A percentile compares a stretch with the other conserved stretches of the same genome.
phyloP scores from a whole-genome alignment of 2,329 filamentous ascomycete species.

The Fonsecaea nubica region DNA sequence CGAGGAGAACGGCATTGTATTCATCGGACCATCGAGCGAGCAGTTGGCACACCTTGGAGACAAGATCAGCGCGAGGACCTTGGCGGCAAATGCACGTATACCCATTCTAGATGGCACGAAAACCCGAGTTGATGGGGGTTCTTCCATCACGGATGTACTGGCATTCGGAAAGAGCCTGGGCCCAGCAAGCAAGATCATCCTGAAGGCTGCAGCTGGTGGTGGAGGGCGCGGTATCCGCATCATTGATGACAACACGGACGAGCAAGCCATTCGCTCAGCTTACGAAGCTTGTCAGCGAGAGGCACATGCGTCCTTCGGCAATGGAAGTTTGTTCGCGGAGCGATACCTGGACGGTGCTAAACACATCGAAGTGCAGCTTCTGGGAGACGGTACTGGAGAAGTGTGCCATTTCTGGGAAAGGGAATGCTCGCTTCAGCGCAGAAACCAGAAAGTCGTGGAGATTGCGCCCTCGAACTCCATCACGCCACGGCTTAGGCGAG shows the following conservation, averaged over 20 bases:
- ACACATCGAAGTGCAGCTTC: constrained; percentile 98
- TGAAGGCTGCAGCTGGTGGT: constrained; percentile 97
- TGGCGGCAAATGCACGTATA: constrained; percentile 90
- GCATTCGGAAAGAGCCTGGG: constrained; percentile 64
- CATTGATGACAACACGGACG: constrained; percentile 78
- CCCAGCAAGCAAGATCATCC: constrained; percentile 78
- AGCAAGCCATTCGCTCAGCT: constrained; percentile 70
- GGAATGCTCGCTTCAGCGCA: constrained; percentile 97
- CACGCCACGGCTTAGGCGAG: constrained; percentile 79
- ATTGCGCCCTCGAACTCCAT: constrained; percentile 96
- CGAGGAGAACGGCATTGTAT: constrained; percentile 93
- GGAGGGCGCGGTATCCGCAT: constrained; percentile 99
- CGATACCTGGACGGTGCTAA: constrained; percentile 97
- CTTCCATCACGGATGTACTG: constrained; percentile 89
- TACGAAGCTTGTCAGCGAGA: constrained; percentile 97
- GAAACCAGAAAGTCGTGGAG: constrained; percentile 99
- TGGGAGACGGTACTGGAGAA: constrained; percentile 97
- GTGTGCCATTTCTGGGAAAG: constrained; percentile 98
- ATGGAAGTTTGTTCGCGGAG: constrained; percentile 98
- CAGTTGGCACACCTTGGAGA: constrained; percentile 94
- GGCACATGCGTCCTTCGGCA: constrained; percentile 95
- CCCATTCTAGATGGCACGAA: constrained; percentile 94
- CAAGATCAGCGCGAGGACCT: constrained; percentile 91
- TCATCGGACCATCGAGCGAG: constrained; percentile 86
- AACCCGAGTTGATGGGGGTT: constrained; percentile 85